A percentile compares a stretch with the other conserved stretches of the same genome.
phyloP scores from a whole-genome alignment of 768 basidiomycete genomes.

The Pilatotrama ljubarskyi region DNA sequence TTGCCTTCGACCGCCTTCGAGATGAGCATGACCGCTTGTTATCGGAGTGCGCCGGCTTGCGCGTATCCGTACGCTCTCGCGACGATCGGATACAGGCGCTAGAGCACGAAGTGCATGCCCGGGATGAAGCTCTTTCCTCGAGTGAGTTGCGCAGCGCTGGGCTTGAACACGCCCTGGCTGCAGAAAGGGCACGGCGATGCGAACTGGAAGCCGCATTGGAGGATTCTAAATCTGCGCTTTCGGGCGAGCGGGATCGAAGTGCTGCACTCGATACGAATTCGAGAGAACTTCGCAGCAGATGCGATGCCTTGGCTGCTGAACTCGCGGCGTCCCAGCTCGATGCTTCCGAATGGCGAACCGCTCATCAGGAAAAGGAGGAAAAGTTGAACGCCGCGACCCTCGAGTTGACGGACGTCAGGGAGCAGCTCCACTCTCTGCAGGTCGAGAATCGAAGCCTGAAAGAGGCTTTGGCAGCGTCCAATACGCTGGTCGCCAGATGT shows the following conservation, averaged over 20 bases:
- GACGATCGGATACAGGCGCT: not conserved
- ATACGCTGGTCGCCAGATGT: conserved; percentile 7
- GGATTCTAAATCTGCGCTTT: not conserved
- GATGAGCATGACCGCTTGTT: conserved; percentile 7
- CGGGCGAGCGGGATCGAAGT: not conserved
- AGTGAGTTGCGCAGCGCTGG: not conserved
- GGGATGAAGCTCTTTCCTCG: not conserved
- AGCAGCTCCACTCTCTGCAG: not conserved
- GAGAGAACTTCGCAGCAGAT: not conserved
- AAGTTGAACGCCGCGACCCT: not conserved
- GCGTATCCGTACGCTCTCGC: not conserved
- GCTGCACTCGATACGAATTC: not conserved
- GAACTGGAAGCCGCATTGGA: not conserved
- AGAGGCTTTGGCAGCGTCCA: conserved; percentile 18
- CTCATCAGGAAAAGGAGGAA: not conserved
- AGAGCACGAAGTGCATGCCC: not conserved
- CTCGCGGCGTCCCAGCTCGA: not conserved
- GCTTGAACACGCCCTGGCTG: not conserved
- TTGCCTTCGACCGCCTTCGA: conserved; percentile 5
- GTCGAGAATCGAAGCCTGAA: conserved; percentile 12
- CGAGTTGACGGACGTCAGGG: not conserved
- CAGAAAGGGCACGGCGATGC: not conserved
- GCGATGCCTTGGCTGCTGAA: not conserved
- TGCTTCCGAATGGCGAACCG: not conserved
- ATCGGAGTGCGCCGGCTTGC: conserved; percentile 5